Percentiles rank a stretch among this genome's conserved stretches.
phyloP scores from a whole-genome alignment of 1,284 basidiomycete species.

The Singerocomus rubriflavus region DNA sequence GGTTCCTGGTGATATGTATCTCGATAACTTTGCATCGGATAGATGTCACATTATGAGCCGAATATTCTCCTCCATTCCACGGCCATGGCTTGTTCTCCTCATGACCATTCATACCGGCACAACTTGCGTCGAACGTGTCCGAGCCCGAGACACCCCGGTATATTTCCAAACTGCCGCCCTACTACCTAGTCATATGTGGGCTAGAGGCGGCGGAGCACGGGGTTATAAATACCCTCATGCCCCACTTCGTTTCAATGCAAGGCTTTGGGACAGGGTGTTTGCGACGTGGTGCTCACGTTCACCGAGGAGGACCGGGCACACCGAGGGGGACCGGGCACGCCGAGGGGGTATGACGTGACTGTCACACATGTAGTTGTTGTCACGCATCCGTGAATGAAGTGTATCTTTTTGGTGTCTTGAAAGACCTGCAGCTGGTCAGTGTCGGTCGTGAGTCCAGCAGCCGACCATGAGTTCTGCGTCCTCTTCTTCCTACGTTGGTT shows the following conservation, averaged over 20 bases:
- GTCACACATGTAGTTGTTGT: slow-evolving; percentile 20
- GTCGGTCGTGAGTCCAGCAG: slow-evolving; percentile 3
- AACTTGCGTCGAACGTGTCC: slow-evolving; percentile 6
- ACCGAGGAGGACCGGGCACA: not conserved
- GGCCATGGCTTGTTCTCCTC: not conserved
- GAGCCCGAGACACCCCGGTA: slow-evolving; percentile 20
- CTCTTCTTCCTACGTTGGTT: slow-evolving; percentile 20
- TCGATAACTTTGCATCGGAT: slow-evolving; percentile 71
- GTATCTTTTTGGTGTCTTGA: slow-evolving; percentile 10
- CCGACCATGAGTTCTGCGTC: slow-evolving; percentile 23
- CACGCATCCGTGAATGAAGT: slow-evolving; percentile 21
- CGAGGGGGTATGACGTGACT: slow-evolving; percentile 10
- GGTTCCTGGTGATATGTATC: slow-evolving; percentile 47
- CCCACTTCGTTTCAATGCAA: slow-evolving; percentile 56
- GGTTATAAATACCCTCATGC: slow-evolving; percentile 58
- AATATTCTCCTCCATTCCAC: slow-evolving; percentile 11
- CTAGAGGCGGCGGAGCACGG: slow-evolving; percentile 38
- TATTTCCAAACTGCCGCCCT: slow-evolving; percentile 43
- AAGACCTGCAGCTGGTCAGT: slow-evolving; percentile 1
- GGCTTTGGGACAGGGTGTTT: slow-evolving; percentile 39
- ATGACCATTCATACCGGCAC: slow-evolving; percentile 8
- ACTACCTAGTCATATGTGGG: slow-evolving; percentile 53
- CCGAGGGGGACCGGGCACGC: too few species aligned
- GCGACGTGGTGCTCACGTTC: slow-evolving; percentile 24
- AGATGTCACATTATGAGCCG: slow-evolving; percentile 68